Base-by-base conservation (phyloP, 345 rosid species). In the Nasturtium officinale region DNA sequence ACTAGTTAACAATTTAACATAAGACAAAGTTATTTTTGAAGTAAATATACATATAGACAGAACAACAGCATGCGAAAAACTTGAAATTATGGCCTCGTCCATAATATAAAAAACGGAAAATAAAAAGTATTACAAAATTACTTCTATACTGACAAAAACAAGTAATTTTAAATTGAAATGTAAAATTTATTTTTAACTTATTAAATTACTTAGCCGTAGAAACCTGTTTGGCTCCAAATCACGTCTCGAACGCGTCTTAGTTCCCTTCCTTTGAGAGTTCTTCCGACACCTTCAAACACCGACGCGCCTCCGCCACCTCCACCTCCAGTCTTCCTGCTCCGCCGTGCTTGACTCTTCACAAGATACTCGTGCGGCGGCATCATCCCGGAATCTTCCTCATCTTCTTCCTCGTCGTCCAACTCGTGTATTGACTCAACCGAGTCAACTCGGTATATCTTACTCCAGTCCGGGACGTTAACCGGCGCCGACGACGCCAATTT, bases 291-390 rank as follows among this genome's bases (percentile, higher is more conserved):
- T 63, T 95, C 94, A 10, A 87, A 84, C 32, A 95, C 87, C n/a
- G 98, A 92, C 55, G 87, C 81, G 23, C 75, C 77, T 3, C 90
- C 69, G 57, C 66, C 77, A 3, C 35, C 72, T 9, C 50, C 62
- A 4, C 57, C 78, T 16, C 80, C 69, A 0, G 12, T 23, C 20
- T 80, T 83, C 85, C 69, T 78, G 51, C 78, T 84, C 67, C 89
- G 77, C 58, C 89, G 75, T 4, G 86, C 87, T 30, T 83, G 78
- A 46, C 70, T 90, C 68, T 87, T 91, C 18, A 89, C 96, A 58
- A 95, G 68, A 65, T 90, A 96, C 85, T 91, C 99, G 25, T 96
- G 99, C 23, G 99, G 99, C 2, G 98, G 98, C 26, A 91, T 83
- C 92, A 94, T 84, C 77, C 83, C 88, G 1, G 66, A 5, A 1